These are phyloP conservation scores for Graphilbum sp. DNA, from an alignment of 2,329 filamentous ascomycete species.

Conservation along the genomic window DNA sequence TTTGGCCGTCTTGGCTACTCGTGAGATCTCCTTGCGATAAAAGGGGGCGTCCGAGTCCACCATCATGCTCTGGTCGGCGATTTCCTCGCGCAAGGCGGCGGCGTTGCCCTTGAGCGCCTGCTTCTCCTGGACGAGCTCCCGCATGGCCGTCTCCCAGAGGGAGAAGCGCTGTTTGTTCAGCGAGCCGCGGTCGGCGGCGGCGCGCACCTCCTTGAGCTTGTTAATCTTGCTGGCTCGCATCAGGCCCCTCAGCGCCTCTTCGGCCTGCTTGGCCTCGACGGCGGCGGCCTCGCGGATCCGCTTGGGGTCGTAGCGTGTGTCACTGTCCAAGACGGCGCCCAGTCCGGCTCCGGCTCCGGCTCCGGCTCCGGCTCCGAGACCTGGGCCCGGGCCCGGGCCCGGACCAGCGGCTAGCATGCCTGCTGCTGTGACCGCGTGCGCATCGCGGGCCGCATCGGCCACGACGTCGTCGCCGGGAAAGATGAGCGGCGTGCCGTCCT, in stretches of 20 bases:
- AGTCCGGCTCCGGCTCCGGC: not conserved
- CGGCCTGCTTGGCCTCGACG: conserved; percentile 42
- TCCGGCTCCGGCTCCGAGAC: too few relatives aligned
- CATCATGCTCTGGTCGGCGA: conserved; percentile 48
- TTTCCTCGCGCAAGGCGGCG: conserved; percentile 23
- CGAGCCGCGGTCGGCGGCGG: conserved; percentile 33
- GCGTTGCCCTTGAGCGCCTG: conserved; percentile 11
- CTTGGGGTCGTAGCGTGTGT: conserved; percentile 32
- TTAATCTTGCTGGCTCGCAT: conserved; percentile 47
- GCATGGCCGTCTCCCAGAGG: conserved; percentile 46
- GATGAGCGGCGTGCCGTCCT: conserved; percentile 13
- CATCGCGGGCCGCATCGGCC: not conserved
- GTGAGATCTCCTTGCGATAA: conserved; percentile 35
- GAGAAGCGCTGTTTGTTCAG: conserved; percentile 38
- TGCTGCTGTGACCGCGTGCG: conserved; percentile 12
- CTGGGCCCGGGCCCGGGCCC: too few relatives aligned
- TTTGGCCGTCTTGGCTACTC: conserved; percentile 20
- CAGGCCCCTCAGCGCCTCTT: conserved; percentile 42
- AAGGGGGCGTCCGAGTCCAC: conserved; percentile 40
- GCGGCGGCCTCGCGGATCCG: conserved; percentile 44
- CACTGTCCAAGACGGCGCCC: conserved; percentile 15
- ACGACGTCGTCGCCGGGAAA: not conserved
- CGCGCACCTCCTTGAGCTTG: conserved; percentile 46
- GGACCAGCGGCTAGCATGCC: not conserved
- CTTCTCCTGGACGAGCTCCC: conserved; percentile 32